A percentile compares a stretch with the other conserved stretches of the same genome.
phyloP scores from a whole-genome alignment of 441 rosid species.

The Syzygium syzygioides region DNA sequence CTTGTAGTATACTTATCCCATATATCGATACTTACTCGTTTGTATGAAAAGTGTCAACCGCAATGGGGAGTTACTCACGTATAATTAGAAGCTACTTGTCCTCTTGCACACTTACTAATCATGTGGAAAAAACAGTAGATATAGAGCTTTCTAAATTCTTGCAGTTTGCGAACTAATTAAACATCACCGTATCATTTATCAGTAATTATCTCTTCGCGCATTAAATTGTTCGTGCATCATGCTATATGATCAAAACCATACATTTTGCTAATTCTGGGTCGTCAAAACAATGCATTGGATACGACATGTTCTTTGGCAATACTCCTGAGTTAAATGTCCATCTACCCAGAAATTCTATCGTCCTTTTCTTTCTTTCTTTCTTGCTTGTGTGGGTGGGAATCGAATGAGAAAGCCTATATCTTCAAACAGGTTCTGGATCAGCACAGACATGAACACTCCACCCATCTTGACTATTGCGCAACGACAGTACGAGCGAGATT shows the following conservation, averaged over 20 bases:
- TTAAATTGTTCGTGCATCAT: background rate
- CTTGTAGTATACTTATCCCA: too few relatives aligned
- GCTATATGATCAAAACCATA: background rate
- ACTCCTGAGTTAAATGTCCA: background rate
- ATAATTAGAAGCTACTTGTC: background rate
- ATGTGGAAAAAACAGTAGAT: background rate
- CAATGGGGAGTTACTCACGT: background rate
- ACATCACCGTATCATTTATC: background rate
- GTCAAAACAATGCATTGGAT: background rate
- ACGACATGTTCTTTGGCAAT: background rate
- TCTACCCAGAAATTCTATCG: background rate
- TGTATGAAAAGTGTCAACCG: background rate
- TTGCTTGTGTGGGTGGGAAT: background rate
- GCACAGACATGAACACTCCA: background rate
- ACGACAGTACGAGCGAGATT: background rate
- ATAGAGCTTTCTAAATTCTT: background rate
- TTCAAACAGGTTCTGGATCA: background rate
- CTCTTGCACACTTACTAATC: background rate
- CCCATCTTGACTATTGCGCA: background rate
- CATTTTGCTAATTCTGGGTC: background rate
- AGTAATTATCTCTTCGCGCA: background rate
- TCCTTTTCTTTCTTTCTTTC: background rate
- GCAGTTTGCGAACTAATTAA: background rate
- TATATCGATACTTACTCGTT: background rate
- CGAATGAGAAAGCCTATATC: background rate